phyloP scores from a whole-genome alignment of 2,329 filamentous ascomycete genomes.

The Colletotrichum incanum region DNA sequence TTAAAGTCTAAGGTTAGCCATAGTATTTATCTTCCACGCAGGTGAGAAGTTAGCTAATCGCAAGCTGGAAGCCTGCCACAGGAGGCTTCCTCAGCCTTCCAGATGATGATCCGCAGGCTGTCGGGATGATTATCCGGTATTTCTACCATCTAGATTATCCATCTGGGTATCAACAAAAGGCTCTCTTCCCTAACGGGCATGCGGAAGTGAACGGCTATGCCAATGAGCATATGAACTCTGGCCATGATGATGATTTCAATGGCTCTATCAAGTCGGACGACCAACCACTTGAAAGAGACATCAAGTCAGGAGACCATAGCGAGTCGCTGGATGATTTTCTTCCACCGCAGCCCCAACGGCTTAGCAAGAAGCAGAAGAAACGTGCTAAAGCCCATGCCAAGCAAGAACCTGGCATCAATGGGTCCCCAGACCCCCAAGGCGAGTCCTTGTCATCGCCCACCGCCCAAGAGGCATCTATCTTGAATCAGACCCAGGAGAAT shows the following conservation, averaged over 20 bases:
- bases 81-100: slow-evolving; percentile 9
- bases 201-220: background rate
- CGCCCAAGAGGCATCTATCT: background rate
- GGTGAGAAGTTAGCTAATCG: background rate
- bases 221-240: background rate
- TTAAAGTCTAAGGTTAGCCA: background rate
- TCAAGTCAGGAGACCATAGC: background rate
- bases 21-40: too few species aligned
- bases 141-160: slow-evolving; percentile 32
- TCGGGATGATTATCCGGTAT: slow-evolving; percentile 29
- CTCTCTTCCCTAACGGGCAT: background rate
- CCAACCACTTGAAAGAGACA: slow-evolving; percentile 1
- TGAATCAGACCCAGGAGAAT: slow-evolving; percentile 11
- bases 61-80: background rate
- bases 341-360: slow-evolving; percentile 18
- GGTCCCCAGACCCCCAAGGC: background rate
- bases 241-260: background rate
- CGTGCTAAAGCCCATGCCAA: slow-evolving; percentile 27
- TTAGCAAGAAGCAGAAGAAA: slow-evolving; percentile 37
- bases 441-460: background rate
- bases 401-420: background rate
- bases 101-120: slow-evolving; percentile 29
- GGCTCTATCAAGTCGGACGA: slow-evolving; percentile 27
- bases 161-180: background rate
- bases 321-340: slow-evolving; percentile 33